These are phyloP conservation scores for Rubia yunnanensis DNA, from an alignment of 257 asterid genomes.

Conservation along the genomic window DNA sequence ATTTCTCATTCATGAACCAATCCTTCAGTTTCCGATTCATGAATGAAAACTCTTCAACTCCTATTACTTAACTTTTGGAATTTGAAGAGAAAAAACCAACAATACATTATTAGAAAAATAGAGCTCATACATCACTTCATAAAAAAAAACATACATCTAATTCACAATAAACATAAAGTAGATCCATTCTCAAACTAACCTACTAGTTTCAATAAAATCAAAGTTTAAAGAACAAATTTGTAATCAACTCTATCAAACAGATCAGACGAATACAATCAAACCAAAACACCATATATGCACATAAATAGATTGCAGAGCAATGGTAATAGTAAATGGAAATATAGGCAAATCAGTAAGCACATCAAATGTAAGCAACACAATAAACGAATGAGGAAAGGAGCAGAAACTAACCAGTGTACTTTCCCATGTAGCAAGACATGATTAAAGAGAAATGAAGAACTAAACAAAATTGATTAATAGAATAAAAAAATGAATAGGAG, in stretches of 20 bases:
- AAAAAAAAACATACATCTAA: not conserved
- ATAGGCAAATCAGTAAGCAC: not conserved
- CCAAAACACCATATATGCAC: not conserved
- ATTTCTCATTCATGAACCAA: too few relatives aligned
- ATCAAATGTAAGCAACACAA: not conserved
- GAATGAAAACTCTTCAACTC: too few relatives aligned
- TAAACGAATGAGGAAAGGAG: not conserved
- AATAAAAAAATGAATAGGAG: not conserved
- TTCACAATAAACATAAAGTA: not conserved
- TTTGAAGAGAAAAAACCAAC: too few relatives aligned
- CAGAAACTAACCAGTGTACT: slow-evolving; percentile 59
- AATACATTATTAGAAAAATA: not conserved
- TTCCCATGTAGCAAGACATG: slow-evolving; percentile 82
- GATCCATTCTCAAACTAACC: not conserved
- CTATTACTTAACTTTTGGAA: too few relatives aligned
- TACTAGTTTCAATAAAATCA: not conserved
- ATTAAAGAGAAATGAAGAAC: not conserved
- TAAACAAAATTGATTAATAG: not conserved
- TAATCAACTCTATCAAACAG: not conserved
- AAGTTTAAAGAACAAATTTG: not conserved
- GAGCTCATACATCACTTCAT: not conserved
- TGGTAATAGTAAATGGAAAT: not conserved
- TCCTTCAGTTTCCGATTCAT: too few relatives aligned
- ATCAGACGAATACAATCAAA: not conserved
- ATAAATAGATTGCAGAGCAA: not conserved